phyloP scores from a whole-genome alignment of 2,329 filamentous ascomycete genomes.

The Phoma sp. region DNA sequence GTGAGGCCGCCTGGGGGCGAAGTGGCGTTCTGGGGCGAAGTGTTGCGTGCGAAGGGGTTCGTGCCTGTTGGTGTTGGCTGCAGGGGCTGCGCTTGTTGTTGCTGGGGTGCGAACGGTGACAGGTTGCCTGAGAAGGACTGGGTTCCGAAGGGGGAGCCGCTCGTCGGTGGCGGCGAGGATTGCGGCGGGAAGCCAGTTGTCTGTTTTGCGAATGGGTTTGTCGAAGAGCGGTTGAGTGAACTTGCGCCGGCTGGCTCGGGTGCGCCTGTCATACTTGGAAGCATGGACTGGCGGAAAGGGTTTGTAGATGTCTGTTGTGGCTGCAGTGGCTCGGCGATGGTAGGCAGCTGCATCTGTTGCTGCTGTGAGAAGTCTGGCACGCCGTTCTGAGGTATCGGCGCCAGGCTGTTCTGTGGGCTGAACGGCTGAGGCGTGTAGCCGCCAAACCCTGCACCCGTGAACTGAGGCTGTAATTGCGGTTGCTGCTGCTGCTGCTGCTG shows the following conservation, averaged over 20 bases:
- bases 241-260: conserved; percentile 43
- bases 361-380: conserved; percentile 52
- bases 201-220: conserved; percentile 84
- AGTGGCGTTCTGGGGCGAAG: conserved; percentile 48
- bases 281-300: conserved; percentile 91
- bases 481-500: conserved; percentile 57
- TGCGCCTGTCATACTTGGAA: conserved; percentile 51
- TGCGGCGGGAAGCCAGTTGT: conserved; percentile 38
- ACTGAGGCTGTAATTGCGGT: conserved; percentile 61
- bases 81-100: conserved; percentile 51
- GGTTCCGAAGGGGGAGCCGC: conserved; percentile 36
- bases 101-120: conserved; percentile 43
- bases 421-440: conserved; percentile 74
- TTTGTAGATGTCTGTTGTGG: conserved; percentile 73
- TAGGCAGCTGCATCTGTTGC: conserved; percentile 37
- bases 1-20: conserved; percentile 51
- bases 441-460: conserved; percentile 81
- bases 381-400: conserved; percentile 58
- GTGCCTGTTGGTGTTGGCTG: conserved; percentile 70
- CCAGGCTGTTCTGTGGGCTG: conserved; percentile 50
- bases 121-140: conserved; percentile 30
- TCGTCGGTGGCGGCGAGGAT: conserved; percentile 30
- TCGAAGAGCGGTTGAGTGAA: conserved; percentile 67
- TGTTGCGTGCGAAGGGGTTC: conserved; percentile 70
- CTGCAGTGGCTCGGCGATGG: conserved; percentile 51